phyloP scores from a whole-genome alignment of 257 asterid genomes.

The Misopates orontium region DNA sequence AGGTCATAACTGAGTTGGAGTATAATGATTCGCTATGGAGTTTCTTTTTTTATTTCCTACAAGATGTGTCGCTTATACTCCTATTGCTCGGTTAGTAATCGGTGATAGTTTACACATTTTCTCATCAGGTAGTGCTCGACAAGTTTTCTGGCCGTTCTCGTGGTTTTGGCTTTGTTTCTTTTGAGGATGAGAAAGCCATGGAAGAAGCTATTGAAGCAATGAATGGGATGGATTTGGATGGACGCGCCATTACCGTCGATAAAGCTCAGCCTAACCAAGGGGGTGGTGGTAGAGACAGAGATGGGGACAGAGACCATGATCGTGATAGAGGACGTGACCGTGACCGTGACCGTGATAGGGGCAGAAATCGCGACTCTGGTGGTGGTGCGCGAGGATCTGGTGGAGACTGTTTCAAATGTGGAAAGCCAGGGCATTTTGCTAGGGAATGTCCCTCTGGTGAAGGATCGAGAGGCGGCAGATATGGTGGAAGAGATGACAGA shows the following conservation, averaged over 20 bases:
- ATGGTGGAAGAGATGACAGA: conserved; percentile 65
- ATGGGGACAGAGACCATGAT: conserved; percentile 50
- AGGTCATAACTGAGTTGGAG: conserved; percentile 33
- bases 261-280: conserved; percentile 74
- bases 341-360: conserved; percentile 47
- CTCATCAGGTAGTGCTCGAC: conserved; percentile 70
- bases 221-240: conserved; percentile 90
- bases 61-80: conserved; percentile 21
- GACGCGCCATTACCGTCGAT: conserved; percentile 83
- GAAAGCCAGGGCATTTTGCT: conserved; percentile 96
- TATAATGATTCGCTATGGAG: conserved; percentile 30
- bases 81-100: conserved; percentile 17
- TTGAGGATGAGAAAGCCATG: conserved; percentile 80
- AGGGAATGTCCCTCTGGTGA: conserved; percentile 88
- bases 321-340: conserved; percentile 63
- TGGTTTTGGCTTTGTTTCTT: conserved; percentile 93
- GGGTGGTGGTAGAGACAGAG: conserved; percentile 59
- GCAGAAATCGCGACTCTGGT: conserved; percentile 41
- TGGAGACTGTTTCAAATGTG: conserved; percentile 91
- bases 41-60: conserved; percentile 34
- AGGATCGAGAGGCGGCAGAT: conserved; percentile 57
- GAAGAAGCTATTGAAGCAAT: conserved; percentile 92
- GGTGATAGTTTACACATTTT: background rate
- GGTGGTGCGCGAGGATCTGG: conserved; percentile 85
- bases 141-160: conserved; percentile 83